Evolutionary conservation across 2,329 filamentous ascomycete genomes (phyloP), one percentile per base, ranked within the genome.

Genomic region (Tothia fuscella): DNA sequence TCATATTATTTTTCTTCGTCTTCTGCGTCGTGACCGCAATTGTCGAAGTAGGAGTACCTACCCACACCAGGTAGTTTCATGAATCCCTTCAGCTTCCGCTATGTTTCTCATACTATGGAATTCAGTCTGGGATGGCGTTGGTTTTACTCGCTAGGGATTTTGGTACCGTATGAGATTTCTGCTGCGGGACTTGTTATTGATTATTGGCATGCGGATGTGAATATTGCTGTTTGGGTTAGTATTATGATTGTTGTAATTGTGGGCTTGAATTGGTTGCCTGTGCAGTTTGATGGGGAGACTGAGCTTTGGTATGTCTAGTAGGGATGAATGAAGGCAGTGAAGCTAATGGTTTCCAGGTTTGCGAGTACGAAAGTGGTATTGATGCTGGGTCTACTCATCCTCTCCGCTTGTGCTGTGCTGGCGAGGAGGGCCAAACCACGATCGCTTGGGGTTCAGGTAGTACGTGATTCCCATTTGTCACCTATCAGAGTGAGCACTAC

Each of bases 151-250:
- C 50, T 63, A 13, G 83, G 89, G 56, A 88, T 93, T 53, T 72
- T 83, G 37, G 86, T 82, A 1, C 84, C 86, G 1, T 91, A 91
- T 54, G 84, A 93, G 57, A 66, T 91, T 26, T 91, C 84, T 1
- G 85, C 85, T 24, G 76, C 73, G n/a, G 75, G 82, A 4, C 62
- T 93, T 28, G 81, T 89, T 43, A 80, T 93, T 44, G 75, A 81
- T 50, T 87, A 78, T 53, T 93, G 85, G 60, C 48, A 54, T 4
- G 51, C 59, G 0, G 65, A 61, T 33, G 68, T 89, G 42, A 88
- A 88, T 53, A 78, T 83, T 0, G 84, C 82, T 39, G 81, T 89
- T 10, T 91, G 78, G 63, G 87, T 93, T 42, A 71, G 83, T 29
- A 69, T 69, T 19, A 67, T 68, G 52, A 51, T 69, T 9, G 52